Percentiles rank a stretch among this genome's conserved stretches.
Conservation (phyloP, 1,284 basidiomycete species). For the Meripilus lineatus region DNA sequence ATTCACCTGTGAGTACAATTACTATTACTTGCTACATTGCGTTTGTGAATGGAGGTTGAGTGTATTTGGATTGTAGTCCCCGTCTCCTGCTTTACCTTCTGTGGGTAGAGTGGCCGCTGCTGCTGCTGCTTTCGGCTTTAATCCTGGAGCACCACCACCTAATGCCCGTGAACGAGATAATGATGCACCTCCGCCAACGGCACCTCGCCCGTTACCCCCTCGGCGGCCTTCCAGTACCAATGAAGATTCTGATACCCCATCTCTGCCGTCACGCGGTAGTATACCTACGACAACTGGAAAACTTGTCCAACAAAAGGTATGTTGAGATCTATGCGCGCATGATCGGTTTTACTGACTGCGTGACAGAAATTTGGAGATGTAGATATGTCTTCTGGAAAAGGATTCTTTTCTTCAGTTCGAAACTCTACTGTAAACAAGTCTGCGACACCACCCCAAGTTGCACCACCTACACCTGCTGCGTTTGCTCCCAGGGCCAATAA, state of each 20-base stretch:
- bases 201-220: conserved; percentile 22
- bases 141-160: conserved; percentile 9
- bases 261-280: conserved; percentile 5
- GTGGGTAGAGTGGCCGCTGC: conserved; percentile 26
- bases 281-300: conserved; percentile 8
- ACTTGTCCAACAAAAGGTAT: conserved; percentile 26
- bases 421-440: conserved; percentile 37
- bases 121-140: conserved; percentile 19
- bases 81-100: conserved; percentile 14
- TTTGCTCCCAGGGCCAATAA: conserved; percentile 39
- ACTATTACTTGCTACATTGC: background rate
- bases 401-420: conserved; percentile 44
- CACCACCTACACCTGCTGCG: conserved; percentile 41
- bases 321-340: conserved; percentile 3
- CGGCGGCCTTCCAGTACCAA: conserved; percentile 11
- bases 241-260: conserved; percentile 8
- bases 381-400: conserved; percentile 48
- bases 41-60: background rate
- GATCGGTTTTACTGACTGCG: too few relatives aligned
- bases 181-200: conserved; percentile 19
- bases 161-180: conserved; percentile 3
- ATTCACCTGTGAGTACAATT: conserved; percentile 8
- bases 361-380: conserved; percentile 54
- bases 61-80: conserved; percentile 3
- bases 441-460: conserved; percentile 28